Evolutionary conservation across 768 basidiomycete genomes (phyloP).

Genomic region (Lactifluus subvellereus): DNA sequence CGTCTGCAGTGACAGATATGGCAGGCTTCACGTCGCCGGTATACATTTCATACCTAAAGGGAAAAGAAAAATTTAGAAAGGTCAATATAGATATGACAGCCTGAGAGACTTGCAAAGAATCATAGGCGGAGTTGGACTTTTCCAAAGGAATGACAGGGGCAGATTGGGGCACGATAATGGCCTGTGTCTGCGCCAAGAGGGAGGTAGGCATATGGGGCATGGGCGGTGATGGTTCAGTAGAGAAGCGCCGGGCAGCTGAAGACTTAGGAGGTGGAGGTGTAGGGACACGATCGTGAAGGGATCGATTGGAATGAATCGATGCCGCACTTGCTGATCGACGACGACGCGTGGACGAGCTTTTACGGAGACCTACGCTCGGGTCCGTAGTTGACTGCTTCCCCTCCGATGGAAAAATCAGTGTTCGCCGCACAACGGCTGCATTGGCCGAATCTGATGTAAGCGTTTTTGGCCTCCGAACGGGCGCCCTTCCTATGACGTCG

Average conservation of each 20-base stretch:
- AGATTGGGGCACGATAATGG: slow-evolving; percentile 34
- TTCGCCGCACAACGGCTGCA: slow-evolving; percentile 60
- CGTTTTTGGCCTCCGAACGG: slow-evolving; percentile 7
- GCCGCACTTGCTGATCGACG: slow-evolving; percentile 57
- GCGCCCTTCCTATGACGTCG: slow-evolving; percentile 15
- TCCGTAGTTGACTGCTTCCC: slow-evolving; percentile 52
- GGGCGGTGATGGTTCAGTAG: slow-evolving; percentile 60
- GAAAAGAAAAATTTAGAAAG: slow-evolving; percentile 18
- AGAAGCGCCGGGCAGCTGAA: slow-evolving; percentile 52
- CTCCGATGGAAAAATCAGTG: slow-evolving; percentile 74
- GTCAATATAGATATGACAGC: slow-evolving; percentile 14
- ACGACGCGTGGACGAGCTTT: slow-evolving; percentile 38
- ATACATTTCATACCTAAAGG: slow-evolving; percentile 73
- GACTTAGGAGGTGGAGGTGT: slow-evolving; percentile 79
- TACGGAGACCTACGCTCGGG: slow-evolving; percentile 30
- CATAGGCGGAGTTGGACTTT: slow-evolving; percentile 66
- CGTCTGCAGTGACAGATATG: slow-evolving; percentile 34
- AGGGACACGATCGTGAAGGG: slow-evolving; percentile 74
- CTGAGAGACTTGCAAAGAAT: slow-evolving; percentile 60
- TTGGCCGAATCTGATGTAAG: slow-evolving; percentile 17
- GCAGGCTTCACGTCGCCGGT: slow-evolving; percentile 47
- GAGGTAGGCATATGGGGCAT: slow-evolving; percentile 58
- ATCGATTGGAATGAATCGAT: slow-evolving; percentile 57
- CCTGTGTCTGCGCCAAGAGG: slow-evolving; percentile 38
- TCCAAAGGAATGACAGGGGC: slow-evolving; percentile 43